Conservation (phyloP, 2,329 filamentous ascomycete species). For the Ophiostoma sp. region DNA sequence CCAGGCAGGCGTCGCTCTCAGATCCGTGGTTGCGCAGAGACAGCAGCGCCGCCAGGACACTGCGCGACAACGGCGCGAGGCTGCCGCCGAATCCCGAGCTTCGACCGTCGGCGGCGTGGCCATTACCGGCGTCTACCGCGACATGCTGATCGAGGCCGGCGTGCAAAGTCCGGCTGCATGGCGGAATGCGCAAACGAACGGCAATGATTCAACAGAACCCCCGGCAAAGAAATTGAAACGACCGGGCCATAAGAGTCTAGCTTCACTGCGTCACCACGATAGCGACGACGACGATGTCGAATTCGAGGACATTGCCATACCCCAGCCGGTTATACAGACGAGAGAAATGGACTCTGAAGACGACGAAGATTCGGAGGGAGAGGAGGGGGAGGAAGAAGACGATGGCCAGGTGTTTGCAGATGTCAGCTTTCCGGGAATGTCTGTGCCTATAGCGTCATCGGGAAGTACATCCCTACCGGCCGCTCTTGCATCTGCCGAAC, state of each 20-base stretch:
- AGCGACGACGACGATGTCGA: conserved; percentile 26
- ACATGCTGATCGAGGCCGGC: conserved; percentile 28
- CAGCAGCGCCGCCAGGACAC: conserved; percentile 15
- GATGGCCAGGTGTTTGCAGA: conserved; percentile 3
- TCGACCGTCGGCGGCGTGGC: conserved; percentile 10
- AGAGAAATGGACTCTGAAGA: conserved; percentile 26
- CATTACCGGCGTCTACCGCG: conserved; percentile 22
- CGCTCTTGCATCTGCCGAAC: neutral
- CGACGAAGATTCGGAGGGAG: conserved; percentile 23
- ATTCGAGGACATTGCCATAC: conserved; percentile 29
- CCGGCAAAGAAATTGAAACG: conserved; percentile 28
- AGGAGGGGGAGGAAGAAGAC: conserved; percentile 25
- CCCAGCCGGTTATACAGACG: conserved; percentile 28
- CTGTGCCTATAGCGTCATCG: neutral
- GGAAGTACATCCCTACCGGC: neutral
- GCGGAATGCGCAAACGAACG: neutral
- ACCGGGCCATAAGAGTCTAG: conserved; percentile 25
- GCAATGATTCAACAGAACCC: conserved; percentile 15
- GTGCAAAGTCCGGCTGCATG: conserved; percentile 11
- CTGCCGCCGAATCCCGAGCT: neutral
- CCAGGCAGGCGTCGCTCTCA: conserved; percentile 19
- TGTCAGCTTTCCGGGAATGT: neutral
- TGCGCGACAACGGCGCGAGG: conserved; percentile 11
- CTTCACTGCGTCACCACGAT: conserved; percentile 19
- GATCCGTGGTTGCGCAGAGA: conserved; percentile 19